These are phyloP conservation scores for Fusarium pseudograminearum DNA, from an alignment of 2,329 filamentous ascomycete genomes.

Conservation along the genomic window DNA sequence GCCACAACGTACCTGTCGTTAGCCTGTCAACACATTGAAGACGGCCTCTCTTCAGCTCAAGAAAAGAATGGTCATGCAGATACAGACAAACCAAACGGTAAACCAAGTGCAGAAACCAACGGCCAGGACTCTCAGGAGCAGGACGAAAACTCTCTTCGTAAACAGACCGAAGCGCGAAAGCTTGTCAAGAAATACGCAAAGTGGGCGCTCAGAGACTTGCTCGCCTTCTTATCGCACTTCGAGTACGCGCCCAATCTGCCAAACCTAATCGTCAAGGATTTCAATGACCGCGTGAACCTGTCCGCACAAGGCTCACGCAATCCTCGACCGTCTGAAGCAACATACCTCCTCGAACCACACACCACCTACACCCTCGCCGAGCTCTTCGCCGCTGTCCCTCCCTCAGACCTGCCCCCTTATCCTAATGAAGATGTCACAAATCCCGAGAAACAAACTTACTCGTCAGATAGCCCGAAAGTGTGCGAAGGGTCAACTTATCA, in stretches of 20 bases:
- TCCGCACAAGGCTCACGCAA: slow-evolving; percentile 62
- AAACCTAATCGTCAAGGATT: slow-evolving; percentile 68
- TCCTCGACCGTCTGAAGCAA: slow-evolving; percentile 53
- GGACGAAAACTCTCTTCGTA: slow-evolving; percentile 21
- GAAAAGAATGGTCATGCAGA: slow-evolving; percentile 11
- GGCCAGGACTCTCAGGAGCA: not conserved
- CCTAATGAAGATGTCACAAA: slow-evolving; percentile 61
- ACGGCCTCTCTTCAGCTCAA: slow-evolving; percentile 58
- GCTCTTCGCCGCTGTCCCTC: slow-evolving; percentile 78
- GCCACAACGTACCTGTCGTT: slow-evolving; percentile 78
- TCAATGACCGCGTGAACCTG: slow-evolving; percentile 68
- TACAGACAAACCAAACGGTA: slow-evolving; percentile 2
- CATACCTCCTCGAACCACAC: slow-evolving; percentile 49
- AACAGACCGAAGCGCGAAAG: slow-evolving; percentile 62
- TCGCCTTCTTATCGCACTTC: slow-evolving; percentile 77
- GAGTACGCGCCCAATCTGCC: slow-evolving; percentile 82
- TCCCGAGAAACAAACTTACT: slow-evolving; percentile 41
- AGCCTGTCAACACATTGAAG: slow-evolving; percentile 73
- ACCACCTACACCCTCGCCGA: slow-evolving; percentile 64
- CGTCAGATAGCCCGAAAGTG: slow-evolving; percentile 50
- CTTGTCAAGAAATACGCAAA: slow-evolving; percentile 80
- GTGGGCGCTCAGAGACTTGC: slow-evolving; percentile 79
- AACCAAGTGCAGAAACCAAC: slow-evolving; percentile 2
- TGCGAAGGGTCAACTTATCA: slow-evolving; percentile 73
- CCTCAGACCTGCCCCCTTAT: slow-evolving; percentile 74